Evolutionary conservation across 768 basidiomycete genomes (phyloP).

Genomic region (Paxillus rubicundulus): DNA sequence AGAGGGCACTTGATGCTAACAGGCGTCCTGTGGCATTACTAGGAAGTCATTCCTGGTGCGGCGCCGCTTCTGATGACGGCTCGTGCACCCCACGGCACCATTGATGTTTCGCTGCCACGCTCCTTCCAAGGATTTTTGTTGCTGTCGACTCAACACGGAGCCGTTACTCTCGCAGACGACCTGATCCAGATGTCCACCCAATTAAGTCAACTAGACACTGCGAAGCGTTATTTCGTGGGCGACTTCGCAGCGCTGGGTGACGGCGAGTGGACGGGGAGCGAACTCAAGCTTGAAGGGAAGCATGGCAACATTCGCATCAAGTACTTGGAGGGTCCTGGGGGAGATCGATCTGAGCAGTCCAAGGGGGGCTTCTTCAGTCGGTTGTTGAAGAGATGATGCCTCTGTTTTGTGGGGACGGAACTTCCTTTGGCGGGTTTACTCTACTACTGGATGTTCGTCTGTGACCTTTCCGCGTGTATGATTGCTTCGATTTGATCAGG

Average conservation of each 20-base stretch:
- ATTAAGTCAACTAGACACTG: conserved; percentile 19
- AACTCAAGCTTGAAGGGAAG: conserved; percentile 11
- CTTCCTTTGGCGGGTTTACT: too few species aligned
- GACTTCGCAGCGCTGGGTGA: conserved; percentile 18
- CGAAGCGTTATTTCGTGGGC: conserved; percentile 25
- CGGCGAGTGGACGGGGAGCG: conserved; percentile 21
- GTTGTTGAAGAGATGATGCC: conserved; percentile 16
- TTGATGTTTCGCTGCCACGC: conserved; percentile 17
- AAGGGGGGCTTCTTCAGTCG: conserved; percentile 20
- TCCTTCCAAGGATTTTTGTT: conserved; percentile 22
- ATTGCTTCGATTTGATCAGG: too few species aligned
- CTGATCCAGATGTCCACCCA: conserved; percentile 17
- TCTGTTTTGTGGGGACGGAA: too few species aligned
- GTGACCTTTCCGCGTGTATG: background rate
- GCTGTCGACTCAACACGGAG: conserved; percentile 18
- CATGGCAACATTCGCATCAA: conserved; percentile 20
- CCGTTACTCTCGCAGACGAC: conserved; percentile 8
- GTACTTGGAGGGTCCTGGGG: conserved; percentile 17
- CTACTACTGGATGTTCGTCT: too few species aligned
- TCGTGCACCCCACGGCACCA: conserved; percentile 6
- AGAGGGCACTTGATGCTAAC: background rate
- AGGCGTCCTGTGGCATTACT: background rate
- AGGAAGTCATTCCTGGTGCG: conserved; percentile 15
- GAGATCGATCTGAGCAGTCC: background rate
- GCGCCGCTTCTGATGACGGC: conserved; percentile 18